These are phyloP conservation scores for Thermoascus crustaceus DNA, from an alignment of 2,329 filamentous ascomycete genomes.

Conservation along the genomic window DNA sequence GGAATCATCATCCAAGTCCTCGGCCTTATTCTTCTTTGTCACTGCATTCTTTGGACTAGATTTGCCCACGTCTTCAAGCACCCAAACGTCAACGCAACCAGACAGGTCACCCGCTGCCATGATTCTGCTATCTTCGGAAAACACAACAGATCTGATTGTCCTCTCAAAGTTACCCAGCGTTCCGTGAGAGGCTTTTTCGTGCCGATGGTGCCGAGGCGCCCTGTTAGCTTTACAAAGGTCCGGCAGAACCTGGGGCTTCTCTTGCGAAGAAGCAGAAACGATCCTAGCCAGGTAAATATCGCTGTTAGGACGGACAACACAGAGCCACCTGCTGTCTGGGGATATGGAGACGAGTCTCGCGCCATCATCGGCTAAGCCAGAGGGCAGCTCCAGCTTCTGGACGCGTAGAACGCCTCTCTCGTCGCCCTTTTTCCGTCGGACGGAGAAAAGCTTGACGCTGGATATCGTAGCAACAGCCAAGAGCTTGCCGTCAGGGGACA, in stretches of 20 bases:
- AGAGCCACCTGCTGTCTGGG: constrained; percentile 39
- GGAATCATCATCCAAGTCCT: constrained; percentile 40
- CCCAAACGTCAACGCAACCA: constrained; percentile 82
- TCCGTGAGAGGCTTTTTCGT: constrained; percentile 50
- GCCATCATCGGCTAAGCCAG: constrained; percentile 50
- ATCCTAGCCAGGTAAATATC: constrained; percentile 49
- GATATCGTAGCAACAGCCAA: constrained; percentile 68
- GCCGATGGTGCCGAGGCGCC: constrained; percentile 21
- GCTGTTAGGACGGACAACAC: constrained; percentile 51
- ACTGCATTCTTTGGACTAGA: constrained; percentile 24
- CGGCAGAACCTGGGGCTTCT: constrained; percentile 36
- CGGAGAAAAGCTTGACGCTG: constrained; percentile 68
- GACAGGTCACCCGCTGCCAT: constrained; percentile 73
- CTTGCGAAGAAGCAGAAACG: constrained; percentile 31
- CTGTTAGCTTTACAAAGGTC: constrained; percentile 37
- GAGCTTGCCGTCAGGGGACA: constrained; percentile 63
- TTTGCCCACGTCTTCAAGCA: constrained; percentile 52
- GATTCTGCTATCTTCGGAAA: constrained; percentile 72
- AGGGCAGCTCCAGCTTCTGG: constrained; percentile 59
- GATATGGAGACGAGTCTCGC: constrained; percentile 56
- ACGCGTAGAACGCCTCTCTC: constrained; percentile 58
- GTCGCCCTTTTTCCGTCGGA: constrained; percentile 47
- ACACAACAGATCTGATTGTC: constrained; percentile 64
- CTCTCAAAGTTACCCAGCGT: constrained; percentile 69
- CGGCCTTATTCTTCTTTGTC: constrained; percentile 29